These are phyloP conservation scores for Ailanthus altissimus DNA, from an alignment of 345 rosid species.

Conservation along the genomic window DNA sequence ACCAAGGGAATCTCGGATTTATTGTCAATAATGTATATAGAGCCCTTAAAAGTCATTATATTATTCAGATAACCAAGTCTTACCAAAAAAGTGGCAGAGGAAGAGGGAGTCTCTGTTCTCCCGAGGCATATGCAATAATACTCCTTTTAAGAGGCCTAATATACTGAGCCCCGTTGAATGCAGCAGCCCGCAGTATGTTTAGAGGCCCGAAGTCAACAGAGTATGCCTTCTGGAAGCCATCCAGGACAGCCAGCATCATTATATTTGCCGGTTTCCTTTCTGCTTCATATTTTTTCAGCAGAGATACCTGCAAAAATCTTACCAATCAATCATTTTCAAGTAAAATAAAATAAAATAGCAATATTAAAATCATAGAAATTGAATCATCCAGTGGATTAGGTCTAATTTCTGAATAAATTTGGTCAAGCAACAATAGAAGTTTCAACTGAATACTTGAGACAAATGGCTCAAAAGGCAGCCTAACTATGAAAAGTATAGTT, in stretches of 20 bases:
- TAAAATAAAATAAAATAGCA: neutral
- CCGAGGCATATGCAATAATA: slow-evolving; percentile 84
- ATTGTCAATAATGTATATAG: neutral
- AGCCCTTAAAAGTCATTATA: neutral
- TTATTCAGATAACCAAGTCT: neutral
- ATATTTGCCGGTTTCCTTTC: slow-evolving; percentile 81
- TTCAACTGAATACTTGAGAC: neutral
- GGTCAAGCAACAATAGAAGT: too few relatives aligned
- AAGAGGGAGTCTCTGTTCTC: slow-evolving; percentile 64
- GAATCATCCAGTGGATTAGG: neutral
- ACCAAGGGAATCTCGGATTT: neutral
- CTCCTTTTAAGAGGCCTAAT: slow-evolving; percentile 77
- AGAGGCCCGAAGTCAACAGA: slow-evolving; percentile 80
- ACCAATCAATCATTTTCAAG: neutral
- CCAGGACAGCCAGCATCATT: slow-evolving; percentile 85
- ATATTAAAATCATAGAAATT: too few relatives aligned
- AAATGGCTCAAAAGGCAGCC: neutral
- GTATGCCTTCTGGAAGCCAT: slow-evolving; percentile 87
- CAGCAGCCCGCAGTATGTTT: slow-evolving; percentile 78
- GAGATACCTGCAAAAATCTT: slow-evolving; percentile 41
- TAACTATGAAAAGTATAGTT: neutral
- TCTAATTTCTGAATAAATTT: too few relatives aligned
- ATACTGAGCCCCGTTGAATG: slow-evolving; percentile 73
- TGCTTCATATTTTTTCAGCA: slow-evolving; percentile 69
- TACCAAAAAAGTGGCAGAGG: slow-evolving; percentile 53